Evolutionary conservation across 208 protist genomes (phyloP), one percentile per base, ranked within the genome.

Genomic region (Crithidia sp.): DNA sequence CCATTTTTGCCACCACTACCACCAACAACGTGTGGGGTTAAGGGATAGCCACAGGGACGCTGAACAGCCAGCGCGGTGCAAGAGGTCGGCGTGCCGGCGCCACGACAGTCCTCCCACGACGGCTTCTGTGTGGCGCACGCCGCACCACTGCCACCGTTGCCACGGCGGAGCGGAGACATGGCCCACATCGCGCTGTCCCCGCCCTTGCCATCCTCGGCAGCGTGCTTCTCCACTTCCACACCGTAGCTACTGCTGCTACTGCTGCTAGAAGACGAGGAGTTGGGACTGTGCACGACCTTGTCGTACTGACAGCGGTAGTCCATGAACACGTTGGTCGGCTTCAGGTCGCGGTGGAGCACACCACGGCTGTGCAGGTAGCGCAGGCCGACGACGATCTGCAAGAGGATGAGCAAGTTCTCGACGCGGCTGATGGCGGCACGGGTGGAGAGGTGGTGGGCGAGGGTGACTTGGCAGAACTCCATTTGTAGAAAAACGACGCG

Each of bases 311-410:
- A 93, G 8, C 83, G 76, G 74, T 89, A 95, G 72, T 93, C 88
- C 40, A 97, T 45, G 41, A 97, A 94, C 58, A 97, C 76, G 67
- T 97, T 97, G 7, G 82, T 87, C 9, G 93, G 90, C 79, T 97
- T 97, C 40, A 97, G 28, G 68, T 97, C 93, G 9, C 93, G 88
- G 75, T 97, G 93, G 43, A 97, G 67, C 53, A 91, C 75, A 39
- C 85, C 82, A 56, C 64, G 67, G 4, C 71, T 57, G 63, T 97
- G 93, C 68, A 97, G 67, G 74, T 94, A 93, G 3, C 67, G 83
- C 57, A 97, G 68, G 0, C 83, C 93, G 0, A 67, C 36, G 36
- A 94, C 64, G 4, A 95, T 61, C 63, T 97, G 85, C 14, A 93
- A 50, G 9, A 76, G 43, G 53, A 97, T 91, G n/a, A 94, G 63